Percentiles rank a stretch among this genome's conserved stretches.
These are phyloP conservation scores for Cladobotryum protrusum DNA, from an alignment of 2,329 filamentous ascomycete genomes.

Conservation along the genomic window DNA sequence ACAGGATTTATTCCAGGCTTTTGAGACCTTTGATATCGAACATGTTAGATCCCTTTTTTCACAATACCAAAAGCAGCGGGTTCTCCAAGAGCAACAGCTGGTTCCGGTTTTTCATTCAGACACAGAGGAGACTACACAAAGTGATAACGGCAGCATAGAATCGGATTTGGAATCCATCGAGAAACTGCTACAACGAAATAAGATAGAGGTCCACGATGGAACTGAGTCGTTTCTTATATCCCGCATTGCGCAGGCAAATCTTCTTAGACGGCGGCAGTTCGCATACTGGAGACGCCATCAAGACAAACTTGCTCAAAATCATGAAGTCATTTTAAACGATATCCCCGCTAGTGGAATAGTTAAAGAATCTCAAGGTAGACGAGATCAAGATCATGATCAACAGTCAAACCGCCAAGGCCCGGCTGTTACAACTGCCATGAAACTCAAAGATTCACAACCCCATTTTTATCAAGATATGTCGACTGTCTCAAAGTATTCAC, in stretches of 20 bases:
- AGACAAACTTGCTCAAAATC: conserved; percentile 3
- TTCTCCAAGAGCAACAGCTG: not conserved
- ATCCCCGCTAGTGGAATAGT: not conserved
- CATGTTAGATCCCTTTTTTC: conserved; percentile 7
- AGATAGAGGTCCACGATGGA: not conserved
- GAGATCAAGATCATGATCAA: not conserved
- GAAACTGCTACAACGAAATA: not conserved
- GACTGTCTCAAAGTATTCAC: conserved; percentile 3
- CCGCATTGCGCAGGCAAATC: conserved; percentile 5
- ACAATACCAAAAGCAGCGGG: conserved; percentile 6
- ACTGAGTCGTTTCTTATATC: conserved; percentile 1
- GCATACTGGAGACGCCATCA: conserved; percentile 8
- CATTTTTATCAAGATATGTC: not conserved
- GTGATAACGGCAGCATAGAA: not conserved
- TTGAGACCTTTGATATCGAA: not conserved
- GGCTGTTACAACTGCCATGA: not conserved
- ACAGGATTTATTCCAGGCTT: not conserved
- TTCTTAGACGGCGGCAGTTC: conserved; percentile 3
- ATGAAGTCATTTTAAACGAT: not conserved
- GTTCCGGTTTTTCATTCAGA: not conserved
- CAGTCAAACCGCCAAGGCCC: not conserved
- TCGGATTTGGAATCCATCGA: conserved; percentile 3
- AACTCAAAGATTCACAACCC: not conserved
- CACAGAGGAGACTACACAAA: no score
- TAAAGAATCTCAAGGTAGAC: not conserved